Conservation (phyloP, 495 filamentous ascomycete species). For the Pseudevernia furfuracea region DNA sequence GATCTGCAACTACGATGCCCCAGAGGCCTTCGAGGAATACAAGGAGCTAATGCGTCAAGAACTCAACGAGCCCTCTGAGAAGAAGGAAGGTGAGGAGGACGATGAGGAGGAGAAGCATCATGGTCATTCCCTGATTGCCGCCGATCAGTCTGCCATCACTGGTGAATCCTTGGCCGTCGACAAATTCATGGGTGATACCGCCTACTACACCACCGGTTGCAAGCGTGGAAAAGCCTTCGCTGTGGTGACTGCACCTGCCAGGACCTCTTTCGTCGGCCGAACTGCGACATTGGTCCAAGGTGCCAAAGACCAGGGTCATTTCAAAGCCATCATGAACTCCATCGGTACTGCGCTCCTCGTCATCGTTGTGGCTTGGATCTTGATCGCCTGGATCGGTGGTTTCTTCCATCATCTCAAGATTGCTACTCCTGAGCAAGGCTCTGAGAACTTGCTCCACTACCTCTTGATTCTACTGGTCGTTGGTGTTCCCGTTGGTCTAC, state of each 20-base stretch:
- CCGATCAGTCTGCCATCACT: slow-evolving; percentile 69
- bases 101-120: slow-evolving; percentile 50
- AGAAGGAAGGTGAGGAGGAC: slow-evolving; percentile 52
- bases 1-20: slow-evolving; percentile 67
- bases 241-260: slow-evolving; percentile 55
- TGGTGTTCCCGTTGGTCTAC: slow-evolving; percentile 92
- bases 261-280: slow-evolving; percentile 64
- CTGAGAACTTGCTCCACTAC: slow-evolving; percentile 51
- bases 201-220: slow-evolving; percentile 72
- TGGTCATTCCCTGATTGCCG: slow-evolving; percentile 57
- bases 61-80: slow-evolving; percentile 52
- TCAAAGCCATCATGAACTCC: slow-evolving; percentile 78
- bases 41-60: slow-evolving; percentile 56
- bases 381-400: slow-evolving; percentile 65
- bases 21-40: slow-evolving; percentile 64
- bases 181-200: slow-evolving; percentile 66
- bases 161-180: slow-evolving; percentile 71
- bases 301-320: slow-evolving; percentile 64
- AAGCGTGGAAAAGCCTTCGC: slow-evolving; percentile 70
- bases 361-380: slow-evolving; percentile 65
- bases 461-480: slow-evolving; percentile 74
- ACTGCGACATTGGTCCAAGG: slow-evolving; percentile 64
- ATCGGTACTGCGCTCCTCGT: slow-evolving; percentile 62
- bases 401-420: slow-evolving; percentile 66
- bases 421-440: slow-evolving; percentile 50